phyloP scores from a whole-genome alignment of 192 early-diverging fungal genomes.

The Linnemannia schmuckeri region DNA sequence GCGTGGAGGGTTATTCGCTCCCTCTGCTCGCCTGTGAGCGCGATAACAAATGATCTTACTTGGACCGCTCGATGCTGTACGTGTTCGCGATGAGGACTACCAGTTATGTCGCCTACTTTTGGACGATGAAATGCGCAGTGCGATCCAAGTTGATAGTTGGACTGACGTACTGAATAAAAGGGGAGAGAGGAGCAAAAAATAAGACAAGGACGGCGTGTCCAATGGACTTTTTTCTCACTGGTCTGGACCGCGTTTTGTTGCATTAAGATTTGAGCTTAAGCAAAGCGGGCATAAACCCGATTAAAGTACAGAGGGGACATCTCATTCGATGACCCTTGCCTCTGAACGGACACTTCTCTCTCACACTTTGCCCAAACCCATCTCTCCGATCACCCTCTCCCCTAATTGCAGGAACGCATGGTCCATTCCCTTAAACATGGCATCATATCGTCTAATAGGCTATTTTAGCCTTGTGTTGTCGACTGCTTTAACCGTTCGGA shows the following conservation, averaged over 20 bases:
- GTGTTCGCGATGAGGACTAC: no score
- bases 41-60: no score
- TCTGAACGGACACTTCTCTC: not conserved
- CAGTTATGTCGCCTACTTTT: no score
- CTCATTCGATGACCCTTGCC: not conserved
- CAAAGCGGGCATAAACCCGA: not conserved
- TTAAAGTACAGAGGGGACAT: not conserved
- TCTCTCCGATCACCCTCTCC: not conserved
- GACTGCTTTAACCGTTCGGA: not conserved
- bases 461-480: not conserved
- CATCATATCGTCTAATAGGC: not conserved
- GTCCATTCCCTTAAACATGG: not conserved
- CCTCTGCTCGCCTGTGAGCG: no score
- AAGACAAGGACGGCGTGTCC: not conserved
- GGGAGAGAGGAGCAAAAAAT: not conserved
- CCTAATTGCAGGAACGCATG: not conserved
- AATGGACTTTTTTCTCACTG: not conserved
- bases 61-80: no score
- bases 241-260: not conserved
- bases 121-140: no score
- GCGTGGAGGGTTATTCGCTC: no score
- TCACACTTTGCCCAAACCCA: not conserved
- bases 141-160: not conserved
- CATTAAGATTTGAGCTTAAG: not conserved
- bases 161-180: not conserved